Evolutionary conservation across 805 yeast genomes (phyloP).

Genomic region (Candida boidinii): DNA sequence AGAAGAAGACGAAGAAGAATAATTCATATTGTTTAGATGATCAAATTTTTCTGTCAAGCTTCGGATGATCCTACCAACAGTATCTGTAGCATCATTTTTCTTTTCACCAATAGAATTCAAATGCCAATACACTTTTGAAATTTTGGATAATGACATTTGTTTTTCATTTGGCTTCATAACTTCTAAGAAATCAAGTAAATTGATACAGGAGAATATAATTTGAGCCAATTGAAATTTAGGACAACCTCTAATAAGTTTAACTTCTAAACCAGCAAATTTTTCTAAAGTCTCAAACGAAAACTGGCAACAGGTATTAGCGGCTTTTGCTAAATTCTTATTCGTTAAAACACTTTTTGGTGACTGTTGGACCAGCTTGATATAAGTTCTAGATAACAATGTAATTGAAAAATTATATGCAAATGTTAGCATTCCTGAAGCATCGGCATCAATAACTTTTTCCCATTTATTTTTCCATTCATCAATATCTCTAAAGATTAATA

Average conservation of each 20-base stretch:
- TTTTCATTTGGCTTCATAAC: slow-evolving; percentile 30
- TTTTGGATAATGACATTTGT: slow-evolving; percentile 33
- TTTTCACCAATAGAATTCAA: slow-evolving; percentile 47
- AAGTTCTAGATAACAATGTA: slow-evolving; percentile 31
- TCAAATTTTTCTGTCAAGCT: slow-evolving; percentile 39
- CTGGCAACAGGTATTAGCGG: slow-evolving; percentile 30
- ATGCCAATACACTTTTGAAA: slow-evolving; percentile 51
- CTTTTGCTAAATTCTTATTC: slow-evolving; percentile 4
- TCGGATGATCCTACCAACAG: slow-evolving; percentile 47
- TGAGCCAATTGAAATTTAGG: slow-evolving; percentile 45
- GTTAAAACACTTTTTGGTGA: not conserved
- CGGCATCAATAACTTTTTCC: slow-evolving; percentile 35
- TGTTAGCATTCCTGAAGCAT: slow-evolving; percentile 37
- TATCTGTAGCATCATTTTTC: slow-evolving; percentile 50
- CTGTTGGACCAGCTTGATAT: slow-evolving; percentile 11
- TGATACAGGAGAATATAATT: slow-evolving; percentile 45
- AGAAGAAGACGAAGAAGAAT: too few relatives aligned
- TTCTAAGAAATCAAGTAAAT: slow-evolving; percentile 39
- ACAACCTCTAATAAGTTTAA: slow-evolving; percentile 42
- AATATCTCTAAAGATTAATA: slow-evolving; percentile 25
- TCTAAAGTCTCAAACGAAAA: slow-evolving; percentile 37
- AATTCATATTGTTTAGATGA: slow-evolving; percentile 12
- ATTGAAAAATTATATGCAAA: slow-evolving; percentile 42
- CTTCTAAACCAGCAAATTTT: slow-evolving; percentile 34
- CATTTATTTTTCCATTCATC: slow-evolving; percentile 39